Conservation (phyloP, 2,329 filamentous ascomycete species). For the Aspergillus piperis region DNA sequence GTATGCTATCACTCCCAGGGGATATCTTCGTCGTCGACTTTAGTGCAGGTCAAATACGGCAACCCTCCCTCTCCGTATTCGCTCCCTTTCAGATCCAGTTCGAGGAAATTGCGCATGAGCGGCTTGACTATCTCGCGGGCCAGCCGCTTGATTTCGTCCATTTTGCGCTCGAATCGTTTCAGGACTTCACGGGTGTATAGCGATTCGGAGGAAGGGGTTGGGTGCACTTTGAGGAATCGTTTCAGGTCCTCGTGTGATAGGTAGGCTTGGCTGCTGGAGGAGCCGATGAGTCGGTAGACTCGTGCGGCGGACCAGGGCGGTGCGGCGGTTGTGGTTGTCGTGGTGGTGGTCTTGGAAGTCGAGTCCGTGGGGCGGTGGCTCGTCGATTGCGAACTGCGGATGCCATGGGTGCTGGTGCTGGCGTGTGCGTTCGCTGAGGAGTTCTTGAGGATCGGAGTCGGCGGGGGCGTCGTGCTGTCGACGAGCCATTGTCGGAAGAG, state of each 20-base stretch:
- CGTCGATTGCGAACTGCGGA: conserved; percentile 13
- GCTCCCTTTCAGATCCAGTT: conserved; percentile 66
- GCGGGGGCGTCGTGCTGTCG: conserved; percentile 78
- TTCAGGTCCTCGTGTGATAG: conserved; percentile 86
- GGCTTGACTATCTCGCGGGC: conserved; percentile 81
- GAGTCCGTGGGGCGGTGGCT: conserved; percentile 13
- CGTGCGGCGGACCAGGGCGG: conserved; percentile 55
- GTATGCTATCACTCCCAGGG: conserved; percentile 55
- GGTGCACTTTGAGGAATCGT: conserved; percentile 79
- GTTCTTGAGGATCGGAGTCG: conserved; percentile 51
- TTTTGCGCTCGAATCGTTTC: conserved; percentile 77
- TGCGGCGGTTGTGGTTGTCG: conserved; percentile 19
- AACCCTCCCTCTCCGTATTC: conserved; percentile 47
- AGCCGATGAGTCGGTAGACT: conserved; percentile 76
- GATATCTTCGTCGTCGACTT: conserved; percentile 62
- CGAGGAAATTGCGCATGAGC: conserved; percentile 80
- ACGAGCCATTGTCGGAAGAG: conserved; percentile 92
- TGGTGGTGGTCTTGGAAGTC: conserved; percentile 21
- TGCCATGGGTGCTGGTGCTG: conserved; percentile 13
- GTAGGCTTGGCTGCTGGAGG: conserved; percentile 62
- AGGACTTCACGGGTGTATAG: conserved; percentile 86
- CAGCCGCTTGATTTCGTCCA: conserved; percentile 85
- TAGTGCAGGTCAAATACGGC: conserved; percentile 66
- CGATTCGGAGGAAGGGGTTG: conserved; percentile 55
- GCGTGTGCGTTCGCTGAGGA: conserved; percentile 18